phyloP scores from a whole-genome alignment of 495 filamentous ascomycete genomes.

The Aspergillus kassunensis region DNA sequence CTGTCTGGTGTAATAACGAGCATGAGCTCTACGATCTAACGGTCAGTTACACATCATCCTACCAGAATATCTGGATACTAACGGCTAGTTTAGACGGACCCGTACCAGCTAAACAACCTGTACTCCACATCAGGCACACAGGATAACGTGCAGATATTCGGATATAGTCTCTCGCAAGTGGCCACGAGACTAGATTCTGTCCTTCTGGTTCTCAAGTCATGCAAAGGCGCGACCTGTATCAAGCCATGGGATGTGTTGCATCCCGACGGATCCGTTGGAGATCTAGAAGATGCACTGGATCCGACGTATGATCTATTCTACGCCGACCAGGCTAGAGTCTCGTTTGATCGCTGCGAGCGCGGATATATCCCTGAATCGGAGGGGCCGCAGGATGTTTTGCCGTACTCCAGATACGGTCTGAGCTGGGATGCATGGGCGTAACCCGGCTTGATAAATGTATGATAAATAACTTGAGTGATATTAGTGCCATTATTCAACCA shows the following conservation, averaged over 20 bases:
- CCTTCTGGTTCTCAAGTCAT: constrained; percentile 56
- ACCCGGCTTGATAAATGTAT: too few species aligned
- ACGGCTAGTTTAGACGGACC: constrained; percentile 34
- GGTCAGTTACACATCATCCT: constrained; percentile 16
- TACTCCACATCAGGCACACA: too few species aligned
- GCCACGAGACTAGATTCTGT: constrained; percentile 48
- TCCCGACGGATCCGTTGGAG: constrained; percentile 35
- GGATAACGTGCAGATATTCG: neutral
- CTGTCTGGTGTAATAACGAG: constrained; percentile 55
- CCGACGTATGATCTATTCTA: constrained; percentile 16
- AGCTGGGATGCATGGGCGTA: constrained; percentile 12
- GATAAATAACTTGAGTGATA: too few species aligned
- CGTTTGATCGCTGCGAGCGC: constrained; percentile 10
- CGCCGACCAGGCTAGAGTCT: neutral
- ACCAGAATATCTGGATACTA: too few species aligned
- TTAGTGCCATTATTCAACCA: too few species aligned
- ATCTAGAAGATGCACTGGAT: constrained; percentile 23
- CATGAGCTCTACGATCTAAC: constrained; percentile 53
- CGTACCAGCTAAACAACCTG: constrained; percentile 50
- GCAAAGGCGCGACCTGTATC: constrained; percentile 45
- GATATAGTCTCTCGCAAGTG: constrained; percentile 22
- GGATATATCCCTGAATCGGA: constrained; percentile 11
- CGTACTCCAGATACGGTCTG: constrained; percentile 6
- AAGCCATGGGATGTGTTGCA: constrained; percentile 51
- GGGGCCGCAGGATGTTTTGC: constrained; percentile 5